Conservation (phyloP, 495 filamentous ascomycete species). For the Podospora didyma region DNA sequence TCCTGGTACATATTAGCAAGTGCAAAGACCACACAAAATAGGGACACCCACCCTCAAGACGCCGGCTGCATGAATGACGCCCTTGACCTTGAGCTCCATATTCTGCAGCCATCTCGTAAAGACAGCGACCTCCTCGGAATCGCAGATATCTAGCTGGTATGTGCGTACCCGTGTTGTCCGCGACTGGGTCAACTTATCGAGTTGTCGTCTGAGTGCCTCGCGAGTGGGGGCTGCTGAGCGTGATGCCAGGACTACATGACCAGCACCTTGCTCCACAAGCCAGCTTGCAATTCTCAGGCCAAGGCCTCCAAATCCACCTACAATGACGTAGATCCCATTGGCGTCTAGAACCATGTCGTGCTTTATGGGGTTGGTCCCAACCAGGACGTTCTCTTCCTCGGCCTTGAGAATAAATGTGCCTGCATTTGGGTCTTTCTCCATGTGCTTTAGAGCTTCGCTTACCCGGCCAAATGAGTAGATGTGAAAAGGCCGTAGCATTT, state of each 20-base stretch:
- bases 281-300: conserved; percentile 48
- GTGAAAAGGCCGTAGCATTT: neutral
- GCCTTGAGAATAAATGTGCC: conserved; percentile 51
- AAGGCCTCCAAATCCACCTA: conserved; percentile 55
- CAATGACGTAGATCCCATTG: conserved; percentile 42
- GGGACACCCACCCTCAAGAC: conserved; percentile 28
- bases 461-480: conserved; percentile 38
- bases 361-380: neutral
- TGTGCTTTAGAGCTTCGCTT: conserved; percentile 42
- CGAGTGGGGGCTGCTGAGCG: conserved; percentile 36
- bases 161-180: neutral
- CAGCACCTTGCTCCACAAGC: conserved; percentile 50
- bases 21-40: neutral
- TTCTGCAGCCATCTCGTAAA: conserved; percentile 3
- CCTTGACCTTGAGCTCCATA: conserved; percentile 35
- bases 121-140: conserved; percentile 1
- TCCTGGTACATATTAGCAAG: conserved; percentile 27
- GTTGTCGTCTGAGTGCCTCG: neutral
- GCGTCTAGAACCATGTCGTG: neutral
- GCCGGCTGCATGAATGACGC: conserved; percentile 46
- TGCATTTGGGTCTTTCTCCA: conserved; percentile 48
- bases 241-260: conserved; percentile 48
- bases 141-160: conserved; percentile 18
- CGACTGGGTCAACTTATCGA: neutral
- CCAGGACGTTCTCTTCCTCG: neutral